Evolutionary conservation across 805 yeast genomes (phyloP), one percentile per base, ranked within the genome.

Genomic region (Diddensiella santjacobensis): DNA sequence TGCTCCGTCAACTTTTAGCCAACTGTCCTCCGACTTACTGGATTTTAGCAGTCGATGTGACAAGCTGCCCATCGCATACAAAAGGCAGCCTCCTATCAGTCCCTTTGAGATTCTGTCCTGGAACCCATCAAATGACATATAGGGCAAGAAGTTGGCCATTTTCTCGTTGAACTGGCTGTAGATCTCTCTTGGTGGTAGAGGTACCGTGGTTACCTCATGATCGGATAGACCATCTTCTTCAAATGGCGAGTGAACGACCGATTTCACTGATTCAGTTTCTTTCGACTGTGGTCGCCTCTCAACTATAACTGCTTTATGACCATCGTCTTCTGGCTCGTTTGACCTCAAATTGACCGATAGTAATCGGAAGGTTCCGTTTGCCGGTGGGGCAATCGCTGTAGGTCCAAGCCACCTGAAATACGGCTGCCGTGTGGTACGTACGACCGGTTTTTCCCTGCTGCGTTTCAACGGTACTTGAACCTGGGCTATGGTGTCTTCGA

Each of bases 401-500:
- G 64, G 61, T 3, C 64, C 64, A 3, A 60, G 59, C 64, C 61
- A 60, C 19, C 64, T 41, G 40, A 60, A 60, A 42, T 58, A 60
- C 8, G 64, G 64, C 45, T 60, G 64, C 3, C 59, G 43, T 3
- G 58, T 53, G 4, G 54, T 45, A 11, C 38, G n/a, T 18, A 22
- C 36, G 20, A n/a, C 17, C 11, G 30, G 29, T 22, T 33, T 51
- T 13, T 35, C 46, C 31, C 13, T 29, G 11, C 15, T 22, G 22
- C 33, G 3, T 13, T 24, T 40, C 10, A 22, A 20, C 38, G 15
- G n/a, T 19, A 45, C 17, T 13, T n/a, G 48, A 10, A 13, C 39
- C 22, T 8, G 40, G 29, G 17, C 15, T 24, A 6, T 42, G 17
- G 19, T 15, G 48, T 17, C 19, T 15, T 22, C 22, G n/a, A n/a